phyloP scores from a whole-genome alignment of 495 filamentous ascomycete genomes.

The Lasiosphaeris hirsuta region DNA sequence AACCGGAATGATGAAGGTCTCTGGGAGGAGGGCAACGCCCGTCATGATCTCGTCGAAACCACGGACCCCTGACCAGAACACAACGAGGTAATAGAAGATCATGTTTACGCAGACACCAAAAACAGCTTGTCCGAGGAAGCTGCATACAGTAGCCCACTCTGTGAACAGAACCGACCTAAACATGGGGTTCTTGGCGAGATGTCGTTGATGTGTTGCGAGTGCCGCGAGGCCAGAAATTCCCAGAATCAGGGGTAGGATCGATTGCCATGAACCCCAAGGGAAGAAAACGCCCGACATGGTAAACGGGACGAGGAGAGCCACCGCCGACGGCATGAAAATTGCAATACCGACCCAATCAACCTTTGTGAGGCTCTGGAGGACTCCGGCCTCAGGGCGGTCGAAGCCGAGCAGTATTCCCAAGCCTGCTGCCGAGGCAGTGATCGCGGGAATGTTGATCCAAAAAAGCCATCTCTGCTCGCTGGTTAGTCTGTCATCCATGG shows the following conservation, averaged over 20 bases:
- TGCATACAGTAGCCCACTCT: slow-evolving; percentile 37
- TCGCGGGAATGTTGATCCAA: slow-evolving; percentile 43
- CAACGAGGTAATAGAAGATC: slow-evolving; percentile 62
- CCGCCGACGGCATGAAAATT: slow-evolving; percentile 49
- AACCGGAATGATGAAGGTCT: slow-evolving; percentile 44
- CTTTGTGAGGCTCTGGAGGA: slow-evolving; percentile 40
- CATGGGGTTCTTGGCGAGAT: slow-evolving; percentile 46
- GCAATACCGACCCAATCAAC: slow-evolving; percentile 62
- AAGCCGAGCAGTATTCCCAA: slow-evolving; percentile 40
- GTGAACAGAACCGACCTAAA: slow-evolving; percentile 44
- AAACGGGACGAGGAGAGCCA: slow-evolving; percentile 50
- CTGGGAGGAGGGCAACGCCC: slow-evolving; percentile 59
- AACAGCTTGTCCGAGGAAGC: slow-evolving; percentile 44
- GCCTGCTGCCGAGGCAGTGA: slow-evolving; percentile 29
- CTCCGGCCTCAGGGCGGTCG: slow-evolving; percentile 18
- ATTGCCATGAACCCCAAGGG: slow-evolving; percentile 52
- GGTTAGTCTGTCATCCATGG: background rate
- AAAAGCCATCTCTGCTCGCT: slow-evolving; percentile 30
- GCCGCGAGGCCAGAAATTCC: slow-evolving; percentile 45
- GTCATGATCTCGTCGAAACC: slow-evolving; percentile 55
- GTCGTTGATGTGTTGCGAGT: slow-evolving; percentile 52
- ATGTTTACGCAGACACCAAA: slow-evolving; percentile 40
- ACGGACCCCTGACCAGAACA: slow-evolving; percentile 67
- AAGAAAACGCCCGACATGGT: slow-evolving; percentile 56
- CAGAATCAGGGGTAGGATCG: slow-evolving; percentile 54